Conservation (phyloP, 176 grass and related monocot genomes). For the Dendrocalamus sinicus region DNA sequence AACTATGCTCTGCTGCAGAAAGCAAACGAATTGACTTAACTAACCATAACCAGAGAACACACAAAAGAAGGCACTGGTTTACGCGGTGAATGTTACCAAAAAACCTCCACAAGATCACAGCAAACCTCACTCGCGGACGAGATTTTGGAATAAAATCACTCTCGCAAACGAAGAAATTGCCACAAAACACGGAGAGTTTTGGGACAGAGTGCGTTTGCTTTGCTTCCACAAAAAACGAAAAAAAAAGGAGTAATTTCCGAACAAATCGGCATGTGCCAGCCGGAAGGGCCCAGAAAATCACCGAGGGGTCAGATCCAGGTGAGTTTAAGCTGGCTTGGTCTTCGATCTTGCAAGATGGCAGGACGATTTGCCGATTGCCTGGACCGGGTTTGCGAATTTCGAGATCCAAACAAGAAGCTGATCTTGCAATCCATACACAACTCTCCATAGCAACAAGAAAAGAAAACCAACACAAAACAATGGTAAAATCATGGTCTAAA, state of each 20-base stretch:
- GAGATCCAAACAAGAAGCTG: slow-evolving; percentile 72
- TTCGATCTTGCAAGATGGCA: slow-evolving; percentile 66
- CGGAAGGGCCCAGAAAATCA: slow-evolving; percentile 78
- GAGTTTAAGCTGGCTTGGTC: slow-evolving; percentile 56
- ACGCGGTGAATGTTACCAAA: slow-evolving; percentile 12
- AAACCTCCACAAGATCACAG: slow-evolving; percentile 52
- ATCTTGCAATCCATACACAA: slow-evolving; percentile 43
- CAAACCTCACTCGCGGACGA: slow-evolving; percentile 26
- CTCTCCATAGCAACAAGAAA: background rate
- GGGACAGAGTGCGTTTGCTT: slow-evolving; percentile 90
- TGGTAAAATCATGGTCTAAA: background rate
- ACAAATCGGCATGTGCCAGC: slow-evolving; percentile 32
- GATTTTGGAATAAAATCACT: slow-evolving; percentile 26
- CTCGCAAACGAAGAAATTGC: slow-evolving; percentile 92
- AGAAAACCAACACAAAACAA: background rate
- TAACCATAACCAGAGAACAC: background rate
- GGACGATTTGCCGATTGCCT: slow-evolving; percentile 47
- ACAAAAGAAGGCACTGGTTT: no score
- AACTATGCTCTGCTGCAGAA: background rate
- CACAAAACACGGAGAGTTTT: slow-evolving; percentile 60
- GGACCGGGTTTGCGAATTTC: slow-evolving; percentile 20
- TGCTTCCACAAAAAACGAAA: background rate
- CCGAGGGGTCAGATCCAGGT: slow-evolving; percentile 62
- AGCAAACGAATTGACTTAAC: background rate
- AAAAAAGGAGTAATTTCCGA: no score